Conservation (phyloP, 164 flowering plant genomes). For the Nelumbo lutea region DNA sequence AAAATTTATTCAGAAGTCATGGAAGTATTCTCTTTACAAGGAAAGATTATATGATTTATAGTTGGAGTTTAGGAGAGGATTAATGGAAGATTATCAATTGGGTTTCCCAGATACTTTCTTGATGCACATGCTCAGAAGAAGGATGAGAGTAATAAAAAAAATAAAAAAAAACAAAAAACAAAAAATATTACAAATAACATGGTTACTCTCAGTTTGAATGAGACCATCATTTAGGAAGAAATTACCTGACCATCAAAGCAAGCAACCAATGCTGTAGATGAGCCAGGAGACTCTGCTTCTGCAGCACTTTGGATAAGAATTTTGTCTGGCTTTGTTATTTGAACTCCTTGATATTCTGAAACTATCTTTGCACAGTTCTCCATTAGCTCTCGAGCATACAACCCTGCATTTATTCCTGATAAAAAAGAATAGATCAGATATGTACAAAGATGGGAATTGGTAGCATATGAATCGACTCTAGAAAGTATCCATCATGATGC, state of each 20-base stretch:
- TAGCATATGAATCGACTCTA: not conserved
- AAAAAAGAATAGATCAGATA: slow-evolving; percentile 1
- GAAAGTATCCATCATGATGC: not conserved
- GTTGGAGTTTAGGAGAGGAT: too few relatives aligned
- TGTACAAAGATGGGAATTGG: not conserved
- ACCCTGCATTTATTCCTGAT: slow-evolving; percentile 59
- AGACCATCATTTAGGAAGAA: not conserved
- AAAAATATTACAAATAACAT: not conserved
- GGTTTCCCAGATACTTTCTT: not conserved
- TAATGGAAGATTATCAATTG: not conserved
- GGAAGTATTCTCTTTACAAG: too few relatives aligned
- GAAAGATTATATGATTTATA: too few relatives aligned
- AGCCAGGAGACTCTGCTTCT: slow-evolving; percentile 50
- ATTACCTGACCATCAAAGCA: slow-evolving; percentile 72
- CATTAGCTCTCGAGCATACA: slow-evolving; percentile 63
- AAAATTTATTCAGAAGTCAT: too few relatives aligned
- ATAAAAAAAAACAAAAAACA: not conserved
- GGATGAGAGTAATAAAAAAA: not conserved
- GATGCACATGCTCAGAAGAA: not conserved
- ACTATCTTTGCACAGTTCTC: slow-evolving; percentile 49
- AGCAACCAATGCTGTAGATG: slow-evolving; percentile 72
- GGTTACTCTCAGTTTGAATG: not conserved
- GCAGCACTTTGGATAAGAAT: slow-evolving; percentile 48
- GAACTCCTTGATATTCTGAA: slow-evolving; percentile 24
- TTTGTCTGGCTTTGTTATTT: slow-evolving; percentile 35